Percentiles rank a stretch among this genome's conserved stretches.
phyloP scores from a whole-genome alignment of 768 basidiomycete species.

The Lentinus tigrinus region DNA sequence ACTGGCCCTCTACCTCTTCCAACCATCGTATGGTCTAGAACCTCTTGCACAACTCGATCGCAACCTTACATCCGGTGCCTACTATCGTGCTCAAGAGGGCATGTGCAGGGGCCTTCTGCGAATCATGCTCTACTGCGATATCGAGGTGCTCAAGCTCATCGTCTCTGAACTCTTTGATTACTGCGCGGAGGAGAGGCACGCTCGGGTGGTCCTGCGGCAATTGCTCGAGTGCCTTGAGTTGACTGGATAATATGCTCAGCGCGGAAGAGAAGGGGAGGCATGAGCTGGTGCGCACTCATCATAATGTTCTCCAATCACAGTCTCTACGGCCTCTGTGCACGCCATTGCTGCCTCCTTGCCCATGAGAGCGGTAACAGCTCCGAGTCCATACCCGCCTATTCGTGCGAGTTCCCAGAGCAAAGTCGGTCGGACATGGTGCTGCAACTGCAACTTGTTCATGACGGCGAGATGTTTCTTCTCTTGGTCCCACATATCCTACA shows the following conservation, averaged over 20 bases:
- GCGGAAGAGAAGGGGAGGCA: not conserved
- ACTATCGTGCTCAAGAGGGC: slow-evolving; percentile 84
- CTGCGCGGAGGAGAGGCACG: slow-evolving; percentile 65
- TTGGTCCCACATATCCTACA: slow-evolving; percentile 96
- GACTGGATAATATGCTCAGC: slow-evolving; percentile 46
- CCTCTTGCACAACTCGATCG: slow-evolving; percentile 87
- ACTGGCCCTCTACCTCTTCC: not conserved
- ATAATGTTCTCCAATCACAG: slow-evolving; percentile 97
- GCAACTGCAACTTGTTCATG: slow-evolving; percentile 80
- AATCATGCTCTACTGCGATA: slow-evolving; percentile 82
- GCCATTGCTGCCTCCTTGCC: slow-evolving; percentile 97
- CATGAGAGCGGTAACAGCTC: slow-evolving; percentile 81
- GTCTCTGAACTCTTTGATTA: slow-evolving; percentile 85
- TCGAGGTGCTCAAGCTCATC: slow-evolving; percentile 95
- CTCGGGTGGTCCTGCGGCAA: slow-evolving; percentile 73
- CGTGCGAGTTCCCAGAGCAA: slow-evolving; percentile 82
- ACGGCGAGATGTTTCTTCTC: slow-evolving; percentile 89
- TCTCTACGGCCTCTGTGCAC: slow-evolving; percentile 97
- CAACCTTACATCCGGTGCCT: slow-evolving; percentile 82
- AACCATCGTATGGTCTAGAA: slow-evolving; percentile 41
- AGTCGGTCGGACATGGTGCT: slow-evolving; percentile 85
- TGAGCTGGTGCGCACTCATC: slow-evolving; percentile 70
- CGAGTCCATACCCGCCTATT: slow-evolving; percentile 82
- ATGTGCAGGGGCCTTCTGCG: slow-evolving; percentile 90
- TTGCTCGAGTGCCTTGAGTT: slow-evolving; percentile 71